Percentiles rank a stretch among this genome's conserved stretches.
phyloP scores from a whole-genome alignment of 2,329 filamentous ascomycete species.

The Trichoderma afroharzianum region DNA sequence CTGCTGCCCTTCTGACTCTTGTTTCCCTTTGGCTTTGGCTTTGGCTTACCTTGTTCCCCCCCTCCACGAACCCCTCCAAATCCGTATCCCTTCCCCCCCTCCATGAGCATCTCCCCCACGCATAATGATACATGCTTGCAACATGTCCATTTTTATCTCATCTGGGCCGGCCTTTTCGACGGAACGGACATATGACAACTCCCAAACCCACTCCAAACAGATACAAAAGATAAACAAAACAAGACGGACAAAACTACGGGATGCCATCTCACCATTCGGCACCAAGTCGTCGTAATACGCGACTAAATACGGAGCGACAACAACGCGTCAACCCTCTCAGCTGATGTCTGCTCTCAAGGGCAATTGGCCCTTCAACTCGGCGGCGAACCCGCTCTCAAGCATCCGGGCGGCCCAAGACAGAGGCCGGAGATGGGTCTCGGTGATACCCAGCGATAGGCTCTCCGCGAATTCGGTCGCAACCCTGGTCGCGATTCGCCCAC shows the following conservation, averaged over 20 bases:
- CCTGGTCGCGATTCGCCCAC: slow-evolving; percentile 10
- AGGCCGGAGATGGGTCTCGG: slow-evolving; percentile 7
- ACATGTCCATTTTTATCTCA: background rate
- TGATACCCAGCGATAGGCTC: slow-evolving; percentile 14
- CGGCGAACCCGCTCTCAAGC: background rate
- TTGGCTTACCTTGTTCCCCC: background rate
- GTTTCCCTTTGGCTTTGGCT: background rate
- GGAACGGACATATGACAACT: background rate
- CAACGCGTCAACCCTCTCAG: slow-evolving; percentile 9
- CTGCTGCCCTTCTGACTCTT: slow-evolving; percentile 14
- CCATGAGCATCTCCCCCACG: slow-evolving; percentile 1
- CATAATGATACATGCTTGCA: background rate
- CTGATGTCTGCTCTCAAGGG: slow-evolving; percentile 1
- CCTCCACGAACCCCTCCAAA: background rate
- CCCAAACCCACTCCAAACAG: background rate
- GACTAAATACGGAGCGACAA: slow-evolving; percentile 1
- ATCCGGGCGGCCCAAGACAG: background rate
- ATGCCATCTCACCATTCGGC: background rate
- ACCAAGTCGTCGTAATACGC: background rate
- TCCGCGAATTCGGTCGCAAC: slow-evolving; percentile 11
- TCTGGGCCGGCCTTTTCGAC: background rate
- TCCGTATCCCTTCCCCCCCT: background rate
- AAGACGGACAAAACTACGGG: background rate
- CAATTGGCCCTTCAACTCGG: background rate
- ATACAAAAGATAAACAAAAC: background rate